A percentile compares a stretch with the other conserved stretches of the same genome.
Evolutionary conservation across 106 monocot species (phyloP).

Genomic region (Dendrobium catenatum): DNA sequence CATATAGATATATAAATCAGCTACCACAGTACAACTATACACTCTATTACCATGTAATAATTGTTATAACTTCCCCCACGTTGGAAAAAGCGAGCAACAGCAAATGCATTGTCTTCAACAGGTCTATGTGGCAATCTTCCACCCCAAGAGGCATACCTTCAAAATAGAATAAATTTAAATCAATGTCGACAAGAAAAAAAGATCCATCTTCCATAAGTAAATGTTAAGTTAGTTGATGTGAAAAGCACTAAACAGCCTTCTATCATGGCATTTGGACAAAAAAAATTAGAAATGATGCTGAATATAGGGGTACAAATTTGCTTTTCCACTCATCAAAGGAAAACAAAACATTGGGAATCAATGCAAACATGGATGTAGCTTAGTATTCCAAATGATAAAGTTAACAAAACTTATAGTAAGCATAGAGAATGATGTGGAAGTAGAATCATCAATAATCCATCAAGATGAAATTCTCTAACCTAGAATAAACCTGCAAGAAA

Average conservation of each 20-base stretch:
- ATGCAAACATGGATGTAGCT: neutral
- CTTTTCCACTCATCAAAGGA: neutral
- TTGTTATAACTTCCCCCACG: conserved; percentile 89
- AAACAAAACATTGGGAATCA: neutral
- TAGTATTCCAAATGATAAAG: neutral
- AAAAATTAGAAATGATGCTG: neutral
- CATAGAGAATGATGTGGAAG: too few relatives aligned
- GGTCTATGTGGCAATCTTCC: conserved; percentile 74
- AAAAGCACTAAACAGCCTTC: neutral
- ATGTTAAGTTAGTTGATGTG: neutral
- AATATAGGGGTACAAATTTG: neutral
- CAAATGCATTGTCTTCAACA: conserved; percentile 94
- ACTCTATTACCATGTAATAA: conserved; percentile 81
- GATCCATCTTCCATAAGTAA: neutral
- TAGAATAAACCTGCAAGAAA: too few relatives aligned
- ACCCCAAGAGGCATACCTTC: conserved; percentile 86
- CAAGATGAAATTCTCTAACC: too few relatives aligned
- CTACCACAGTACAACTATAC: neutral
- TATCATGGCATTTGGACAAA: neutral
- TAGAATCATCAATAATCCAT: too few relatives aligned
- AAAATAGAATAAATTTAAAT: conserved; percentile 8
- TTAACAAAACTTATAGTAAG: too few relatives aligned
- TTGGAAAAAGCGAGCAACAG: conserved; percentile 92
- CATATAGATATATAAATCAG: neutral
- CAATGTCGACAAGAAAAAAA: neutral